Evolutionary conservation across 495 filamentous ascomycete genomes (phyloP).

Genomic region (Penicillium macrosclerotiorum): DNA sequence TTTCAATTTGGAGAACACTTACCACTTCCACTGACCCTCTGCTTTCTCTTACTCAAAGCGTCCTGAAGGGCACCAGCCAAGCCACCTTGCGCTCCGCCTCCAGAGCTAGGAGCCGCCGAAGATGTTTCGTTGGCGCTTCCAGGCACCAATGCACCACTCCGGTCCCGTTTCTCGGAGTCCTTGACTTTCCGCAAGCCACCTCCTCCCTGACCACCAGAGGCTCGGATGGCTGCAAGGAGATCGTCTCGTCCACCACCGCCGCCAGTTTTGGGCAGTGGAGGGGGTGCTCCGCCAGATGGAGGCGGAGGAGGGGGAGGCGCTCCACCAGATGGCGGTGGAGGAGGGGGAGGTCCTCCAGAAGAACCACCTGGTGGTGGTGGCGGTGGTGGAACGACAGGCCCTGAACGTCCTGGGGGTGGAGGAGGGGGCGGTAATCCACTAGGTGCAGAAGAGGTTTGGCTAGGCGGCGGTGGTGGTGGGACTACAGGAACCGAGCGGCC

Average conservation of each 20-base stretch:
- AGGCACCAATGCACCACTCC: constrained; percentile 69
- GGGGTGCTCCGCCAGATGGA: constrained; percentile 62
- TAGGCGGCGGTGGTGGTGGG: constrained; percentile 34
- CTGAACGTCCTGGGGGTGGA: constrained; percentile 26
- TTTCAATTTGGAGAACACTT: constrained; percentile 41
- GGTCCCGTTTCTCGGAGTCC: constrained; percentile 71
- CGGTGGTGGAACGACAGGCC: constrained; percentile 42
- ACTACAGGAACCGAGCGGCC: constrained; percentile 15
- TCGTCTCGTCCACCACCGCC: constrained; percentile 56
- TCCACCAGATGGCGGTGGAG: constrained; percentile 45
- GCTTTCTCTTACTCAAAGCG: constrained; percentile 74
- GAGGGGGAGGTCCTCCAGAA: constrained; percentile 35
- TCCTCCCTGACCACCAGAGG: constrained; percentile 66
- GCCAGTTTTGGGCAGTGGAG: constrained; percentile 53
- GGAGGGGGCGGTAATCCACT: constrained; percentile 50
- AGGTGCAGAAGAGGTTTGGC: constrained; percentile 17
- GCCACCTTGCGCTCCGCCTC: constrained; percentile 57
- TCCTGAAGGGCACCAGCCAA: constrained; percentile 80
- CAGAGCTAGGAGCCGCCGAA: constrained; percentile 46
- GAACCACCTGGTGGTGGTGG: constrained; percentile 26
- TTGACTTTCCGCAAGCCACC: constrained; percentile 78
- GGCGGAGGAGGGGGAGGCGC: constrained; percentile 65
- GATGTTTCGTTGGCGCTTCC: constrained; percentile 53
- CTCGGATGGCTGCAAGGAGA: constrained; percentile 79
- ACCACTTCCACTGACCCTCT: constrained; percentile 89